phyloP scores from a whole-genome alignment of 768 basidiomycete species.

The Tricholoma sp. region DNA sequence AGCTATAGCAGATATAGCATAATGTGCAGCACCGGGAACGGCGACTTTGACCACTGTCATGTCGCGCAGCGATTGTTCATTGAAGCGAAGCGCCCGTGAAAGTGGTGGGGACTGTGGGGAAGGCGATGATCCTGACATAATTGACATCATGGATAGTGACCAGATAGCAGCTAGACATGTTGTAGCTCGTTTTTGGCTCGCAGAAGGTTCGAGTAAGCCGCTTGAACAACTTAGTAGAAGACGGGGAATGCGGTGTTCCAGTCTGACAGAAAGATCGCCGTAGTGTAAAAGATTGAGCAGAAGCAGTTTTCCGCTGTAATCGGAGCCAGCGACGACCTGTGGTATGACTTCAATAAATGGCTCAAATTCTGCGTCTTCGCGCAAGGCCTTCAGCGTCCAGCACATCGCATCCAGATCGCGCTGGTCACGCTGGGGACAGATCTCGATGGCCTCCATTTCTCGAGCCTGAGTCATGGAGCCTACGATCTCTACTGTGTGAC shows the following conservation, averaged over 20 bases:
- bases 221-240: constrained; percentile 27
- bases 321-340: constrained; percentile 28
- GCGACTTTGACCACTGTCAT: constrained; percentile 18
- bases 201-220: constrained; percentile 17
- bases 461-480: constrained; percentile 25
- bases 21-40: constrained; percentile 21
- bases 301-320: constrained; percentile 35
- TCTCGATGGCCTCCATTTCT: constrained; percentile 30
- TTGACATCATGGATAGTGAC: constrained; percentile 38
- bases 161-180: constrained; percentile 35
- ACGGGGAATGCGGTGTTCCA: constrained; percentile 31
- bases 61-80: constrained; percentile 27
- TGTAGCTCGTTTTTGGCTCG: constrained; percentile 26
- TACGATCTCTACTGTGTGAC: constrained; percentile 13
- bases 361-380: constrained; percentile 30
- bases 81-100: constrained; percentile 24
- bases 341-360: constrained; percentile 32
- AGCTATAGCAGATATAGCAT: constrained; percentile 24
- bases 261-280: constrained; percentile 23
- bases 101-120: constrained; percentile 10
- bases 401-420: constrained; percentile 35
- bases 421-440: constrained; percentile 28
- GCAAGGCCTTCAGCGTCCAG: constrained; percentile 33
- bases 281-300: constrained; percentile 27
- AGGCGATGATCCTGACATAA: constrained; percentile 19